Conservation (phyloP, 2,329 filamentous ascomycete genomes). For the Talaromyces piceae region DNA sequence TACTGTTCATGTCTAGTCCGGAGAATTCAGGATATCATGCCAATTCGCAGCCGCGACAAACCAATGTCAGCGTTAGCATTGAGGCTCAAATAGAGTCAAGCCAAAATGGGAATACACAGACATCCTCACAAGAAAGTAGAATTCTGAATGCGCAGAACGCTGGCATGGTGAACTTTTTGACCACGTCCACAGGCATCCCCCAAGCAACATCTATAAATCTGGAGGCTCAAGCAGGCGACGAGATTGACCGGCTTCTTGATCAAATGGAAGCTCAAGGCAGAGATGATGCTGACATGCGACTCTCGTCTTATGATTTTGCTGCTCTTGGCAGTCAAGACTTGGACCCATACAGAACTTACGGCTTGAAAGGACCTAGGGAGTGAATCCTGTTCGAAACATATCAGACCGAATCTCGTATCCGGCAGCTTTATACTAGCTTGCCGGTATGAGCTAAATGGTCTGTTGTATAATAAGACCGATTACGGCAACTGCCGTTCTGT, state of each 20-base stretch:
- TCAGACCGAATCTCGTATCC: neutral
- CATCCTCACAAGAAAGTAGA: slow-evolving; percentile 15
- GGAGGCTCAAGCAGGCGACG: slow-evolving; percentile 30
- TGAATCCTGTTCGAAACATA: neutral
- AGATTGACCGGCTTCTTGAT: slow-evolving; percentile 35
- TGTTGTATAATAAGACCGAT: no score
- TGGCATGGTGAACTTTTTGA: neutral
- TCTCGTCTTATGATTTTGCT: slow-evolving; percentile 7
- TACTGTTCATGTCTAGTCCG: slow-evolving; percentile 45
- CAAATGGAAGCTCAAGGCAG: slow-evolving; percentile 32
- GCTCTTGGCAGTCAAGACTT: neutral
- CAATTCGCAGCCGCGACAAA: slow-evolving; percentile 24
- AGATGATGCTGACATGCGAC: slow-evolving; percentile 26
- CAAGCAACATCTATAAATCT: slow-evolving; percentile 14
- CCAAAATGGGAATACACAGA: slow-evolving; percentile 12
- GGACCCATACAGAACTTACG: neutral
- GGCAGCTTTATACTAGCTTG: neutral
- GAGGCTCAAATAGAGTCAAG: slow-evolving; percentile 18
- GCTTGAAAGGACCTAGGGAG: neutral
- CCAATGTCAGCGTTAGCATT: slow-evolving; percentile 16
- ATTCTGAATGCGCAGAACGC: neutral
- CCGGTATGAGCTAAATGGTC: no score
- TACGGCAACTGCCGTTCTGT: no score
- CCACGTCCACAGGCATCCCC: neutral
- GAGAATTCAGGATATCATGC: slow-evolving; percentile 40